Base-by-base conservation (phyloP, 1,139 yeast species). In the Saccharomycopsis crataegensis region DNA sequence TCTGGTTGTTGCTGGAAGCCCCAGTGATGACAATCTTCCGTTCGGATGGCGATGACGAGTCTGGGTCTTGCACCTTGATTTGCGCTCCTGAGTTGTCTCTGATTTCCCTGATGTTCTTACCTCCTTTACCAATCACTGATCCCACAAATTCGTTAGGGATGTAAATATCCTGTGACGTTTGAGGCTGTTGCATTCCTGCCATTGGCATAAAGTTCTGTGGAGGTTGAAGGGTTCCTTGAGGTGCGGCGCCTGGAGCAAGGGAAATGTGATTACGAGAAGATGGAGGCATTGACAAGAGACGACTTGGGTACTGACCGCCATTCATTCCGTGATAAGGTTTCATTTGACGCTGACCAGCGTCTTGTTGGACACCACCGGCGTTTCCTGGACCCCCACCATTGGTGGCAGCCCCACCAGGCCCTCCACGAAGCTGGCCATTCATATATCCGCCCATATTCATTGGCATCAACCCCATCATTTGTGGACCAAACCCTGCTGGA, bases 41-140 rank as follows among this genome's bases (percentile, higher is more conserved):
- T 61, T 86, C 86, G 41, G 67, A 58, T 34, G 78, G 73, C 51
- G 77, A 70, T 2, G 80, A 82, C 48, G 73, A 75, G 34, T 75
- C 76, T 40, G 83, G 84, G 49, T 84, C 89, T 59, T 79, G 84
- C 52, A 89, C 83, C 61, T 82, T 80, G 32, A 89, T 88, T 55
- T 84, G 82, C 43, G 89, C 78, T 50, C 95, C 93, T 46, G 93
- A 82, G 49, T 80, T 75, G 59, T 83, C 85, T 60, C 95, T 78
- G 48, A 89, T 83, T 59, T 86, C 89, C 63, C 83, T 86, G 57
- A 89, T 85, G 62, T 83, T 86, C 63, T 83, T 80, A 32, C 96
- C 96, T 43, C 89, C 89, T 68, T 83, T 86, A 7, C 96, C 96
- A 60, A 89, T 89, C 22, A 89, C 85, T 42, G 88, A 80, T 0